Percentiles rank a stretch among this genome's conserved stretches.
These are phyloP conservation scores for Terfezia boudieri DNA, from an alignment of 495 filamentous ascomycete genomes.

Conservation along the genomic window DNA sequence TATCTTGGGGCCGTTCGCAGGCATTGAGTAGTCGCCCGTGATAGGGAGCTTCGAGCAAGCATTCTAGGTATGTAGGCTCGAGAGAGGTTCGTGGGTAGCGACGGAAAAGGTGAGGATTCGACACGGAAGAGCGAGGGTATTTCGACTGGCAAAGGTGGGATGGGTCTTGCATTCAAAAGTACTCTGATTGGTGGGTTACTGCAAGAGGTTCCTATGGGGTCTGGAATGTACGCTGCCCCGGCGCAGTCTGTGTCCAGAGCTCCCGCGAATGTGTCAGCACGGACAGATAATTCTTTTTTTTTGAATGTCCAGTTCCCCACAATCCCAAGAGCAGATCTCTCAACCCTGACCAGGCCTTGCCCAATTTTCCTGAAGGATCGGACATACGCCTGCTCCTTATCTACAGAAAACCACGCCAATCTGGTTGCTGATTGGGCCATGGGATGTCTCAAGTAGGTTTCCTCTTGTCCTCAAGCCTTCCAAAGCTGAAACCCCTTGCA, in stretches of 20 bases:
- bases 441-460: slow-evolving; percentile 15
- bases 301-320: too few relatives aligned
- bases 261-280: too few relatives aligned
- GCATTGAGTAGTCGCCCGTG: slow-evolving; percentile 25
- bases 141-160: background rate
- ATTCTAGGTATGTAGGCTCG: slow-evolving; percentile 19
- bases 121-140: slow-evolving; percentile 8
- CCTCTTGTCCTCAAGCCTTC: background rate
- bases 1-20: slow-evolving; percentile 29
- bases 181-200: background rate
- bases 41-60: slow-evolving; percentile 18
- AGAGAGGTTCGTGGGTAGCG: background rate
- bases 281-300: too few relatives aligned
- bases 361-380: too few relatives aligned
- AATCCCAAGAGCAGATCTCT: too few relatives aligned
- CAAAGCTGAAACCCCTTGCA: background rate
- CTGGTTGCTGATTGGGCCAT: background rate
- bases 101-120: background rate
- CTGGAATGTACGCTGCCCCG: background rate
- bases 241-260: background rate
- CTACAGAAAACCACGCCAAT: too few relatives aligned
- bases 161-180: background rate
- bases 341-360: too few relatives aligned
- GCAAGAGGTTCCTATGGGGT: background rate
- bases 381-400: too few relatives aligned